Percentiles rank a stretch among this genome's conserved stretches.
phyloP scores from a whole-genome alignment of 352 stramenopile genomes.

The Phytophthora sp. region DNA sequence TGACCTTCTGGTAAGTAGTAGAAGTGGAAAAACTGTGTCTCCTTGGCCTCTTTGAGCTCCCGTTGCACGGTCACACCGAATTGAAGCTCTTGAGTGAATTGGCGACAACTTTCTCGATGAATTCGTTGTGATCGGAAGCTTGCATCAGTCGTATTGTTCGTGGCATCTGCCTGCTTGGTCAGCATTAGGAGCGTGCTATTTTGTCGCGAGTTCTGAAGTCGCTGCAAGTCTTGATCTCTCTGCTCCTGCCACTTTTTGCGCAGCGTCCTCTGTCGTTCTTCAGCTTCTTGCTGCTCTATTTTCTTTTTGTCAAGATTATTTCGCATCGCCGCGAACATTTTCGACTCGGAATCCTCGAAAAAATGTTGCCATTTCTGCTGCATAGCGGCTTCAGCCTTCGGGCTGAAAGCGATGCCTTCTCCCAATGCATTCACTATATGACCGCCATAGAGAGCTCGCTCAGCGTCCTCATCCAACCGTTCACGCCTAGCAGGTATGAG shows the following conservation, averaged over 20 bases:
- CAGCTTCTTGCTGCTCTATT: constrained; percentile 44
- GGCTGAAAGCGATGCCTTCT: constrained; percentile 59
- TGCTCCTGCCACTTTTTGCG: constrained; percentile 74
- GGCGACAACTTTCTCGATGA: constrained; percentile 56
- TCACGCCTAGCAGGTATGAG: constrained; percentile 7
- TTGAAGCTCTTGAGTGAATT: constrained; percentile 57
- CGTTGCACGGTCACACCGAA: constrained; percentile 50
- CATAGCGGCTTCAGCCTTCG: constrained; percentile 53
- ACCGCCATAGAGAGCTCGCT: constrained; percentile 53
- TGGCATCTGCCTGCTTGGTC: constrained; percentile 1
- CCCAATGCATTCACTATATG: constrained; percentile 38
- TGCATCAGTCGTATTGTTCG: constrained; percentile 12
- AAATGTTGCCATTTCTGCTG: constrained; percentile 67
- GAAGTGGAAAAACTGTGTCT: constrained; percentile 65
- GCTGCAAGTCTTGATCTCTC: constrained; percentile 50
- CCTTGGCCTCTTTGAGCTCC: constrained; percentile 28
- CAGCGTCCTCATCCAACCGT: constrained; percentile 41
- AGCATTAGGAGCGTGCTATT: constrained; percentile 16
- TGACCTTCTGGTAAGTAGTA: constrained; percentile 43
- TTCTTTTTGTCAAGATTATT: constrained; percentile 51
- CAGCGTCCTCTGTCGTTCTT: constrained; percentile 59
- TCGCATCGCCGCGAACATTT: constrained; percentile 63
- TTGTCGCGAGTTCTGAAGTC: constrained; percentile 41
- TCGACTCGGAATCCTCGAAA: constrained; percentile 57
- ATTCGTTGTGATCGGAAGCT: constrained; percentile 60